These are phyloP conservation scores for Cercospora beticola DNA, from an alignment of 2,329 filamentous ascomycete species.

Conservation along the genomic window DNA sequence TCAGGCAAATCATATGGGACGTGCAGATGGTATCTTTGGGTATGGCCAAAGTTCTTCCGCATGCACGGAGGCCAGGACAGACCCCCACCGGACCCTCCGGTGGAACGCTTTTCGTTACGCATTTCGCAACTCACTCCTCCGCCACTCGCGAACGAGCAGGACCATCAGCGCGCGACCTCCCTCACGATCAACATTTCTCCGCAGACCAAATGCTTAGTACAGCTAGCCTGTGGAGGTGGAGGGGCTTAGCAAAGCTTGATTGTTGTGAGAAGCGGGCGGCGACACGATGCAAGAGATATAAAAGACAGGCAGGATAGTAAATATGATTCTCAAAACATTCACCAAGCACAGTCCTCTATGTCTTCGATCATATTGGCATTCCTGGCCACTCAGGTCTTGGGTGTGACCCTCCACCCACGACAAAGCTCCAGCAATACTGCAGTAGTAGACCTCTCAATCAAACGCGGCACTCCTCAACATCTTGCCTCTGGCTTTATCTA, in stretches of 20 bases:
- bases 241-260: background rate
- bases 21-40: background rate
- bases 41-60: background rate
- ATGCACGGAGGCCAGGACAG: background rate
- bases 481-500: constrained; percentile 48
- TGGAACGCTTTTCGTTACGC: background rate
- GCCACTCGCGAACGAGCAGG: background rate
- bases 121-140: background rate
- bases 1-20: background rate
- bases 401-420: constrained; percentile 15
- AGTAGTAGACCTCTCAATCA: constrained; percentile 35
- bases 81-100: background rate
- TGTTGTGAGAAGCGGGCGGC: background rate
- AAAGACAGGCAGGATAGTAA: background rate
- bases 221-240: background rate
- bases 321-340: background rate
- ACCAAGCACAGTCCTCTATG: background rate
- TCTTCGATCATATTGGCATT: background rate
- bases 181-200: background rate
- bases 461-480: constrained; percentile 38
- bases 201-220: background rate
- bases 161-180: background rate
- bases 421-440: constrained; percentile 26
- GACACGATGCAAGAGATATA: background rate
- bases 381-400: constrained; percentile 1